phyloP scores from a whole-genome alignment of 78 protist genomes.

The Isochrysis galbana region DNA sequence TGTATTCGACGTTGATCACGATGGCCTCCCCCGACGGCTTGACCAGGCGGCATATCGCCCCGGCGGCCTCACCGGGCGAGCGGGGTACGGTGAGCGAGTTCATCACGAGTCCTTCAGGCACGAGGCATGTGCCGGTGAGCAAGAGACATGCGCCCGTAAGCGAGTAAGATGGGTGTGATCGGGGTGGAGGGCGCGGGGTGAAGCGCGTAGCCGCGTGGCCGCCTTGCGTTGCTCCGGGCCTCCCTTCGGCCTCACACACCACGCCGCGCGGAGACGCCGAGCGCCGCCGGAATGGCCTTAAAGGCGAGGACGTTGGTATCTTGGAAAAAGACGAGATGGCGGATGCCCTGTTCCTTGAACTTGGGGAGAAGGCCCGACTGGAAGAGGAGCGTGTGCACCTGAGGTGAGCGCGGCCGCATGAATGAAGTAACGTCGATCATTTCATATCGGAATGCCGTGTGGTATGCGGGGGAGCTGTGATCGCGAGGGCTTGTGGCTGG shows the following conservation, averaged over 20 bases:
- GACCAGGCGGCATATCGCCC: slow-evolving; percentile 31
- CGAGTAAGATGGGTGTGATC: too few relatives aligned
- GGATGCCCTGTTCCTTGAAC: neutral
- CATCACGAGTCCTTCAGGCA: neutral
- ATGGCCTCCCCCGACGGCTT: neutral
- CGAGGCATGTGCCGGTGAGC: too few relatives aligned
- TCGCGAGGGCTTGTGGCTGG: too few relatives aligned
- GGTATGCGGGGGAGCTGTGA: too few relatives aligned
- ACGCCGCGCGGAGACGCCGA: slow-evolving; percentile 22
- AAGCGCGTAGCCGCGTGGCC: too few relatives aligned
- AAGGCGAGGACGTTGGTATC: slow-evolving; percentile 70
- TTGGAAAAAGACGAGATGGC: slow-evolving; percentile 46
- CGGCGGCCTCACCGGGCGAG: slow-evolving; percentile 29
- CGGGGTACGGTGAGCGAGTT: slow-evolving; percentile 61
- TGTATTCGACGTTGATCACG: slow-evolving; percentile 65
- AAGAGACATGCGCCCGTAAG: too few relatives aligned
- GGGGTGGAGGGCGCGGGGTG: too few relatives aligned
- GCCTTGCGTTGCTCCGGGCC: too few relatives aligned
- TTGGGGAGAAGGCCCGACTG: neutral
- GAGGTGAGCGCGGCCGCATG: too few relatives aligned
- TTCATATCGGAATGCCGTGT: too few relatives aligned
- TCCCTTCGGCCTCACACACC: too few relatives aligned
- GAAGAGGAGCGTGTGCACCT: slow-evolving; percentile 61
- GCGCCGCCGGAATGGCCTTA: slow-evolving; percentile 36
- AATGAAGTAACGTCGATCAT: too few relatives aligned